phyloP scores from a whole-genome alignment of 192 early-diverging fungal genomes.

The Piromyces finnis region DNA sequence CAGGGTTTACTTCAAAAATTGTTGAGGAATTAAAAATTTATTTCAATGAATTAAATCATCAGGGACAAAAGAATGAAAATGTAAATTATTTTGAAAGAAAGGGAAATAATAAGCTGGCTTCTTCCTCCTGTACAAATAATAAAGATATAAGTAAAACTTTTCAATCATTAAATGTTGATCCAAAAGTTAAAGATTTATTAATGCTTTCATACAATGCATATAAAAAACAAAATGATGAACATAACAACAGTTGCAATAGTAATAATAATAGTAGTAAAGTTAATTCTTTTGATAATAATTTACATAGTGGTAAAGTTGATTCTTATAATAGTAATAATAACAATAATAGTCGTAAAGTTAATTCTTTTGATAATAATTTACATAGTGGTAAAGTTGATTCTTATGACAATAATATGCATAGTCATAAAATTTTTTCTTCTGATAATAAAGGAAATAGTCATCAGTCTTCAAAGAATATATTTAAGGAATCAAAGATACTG shows the following conservation, averaged over 20 bases:
- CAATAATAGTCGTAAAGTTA: too few relatives aligned
- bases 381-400: too few relatives aligned
- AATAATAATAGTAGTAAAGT: background rate
- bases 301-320: too few relatives aligned
- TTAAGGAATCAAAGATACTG: background rate
- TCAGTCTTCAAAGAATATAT: background rate
- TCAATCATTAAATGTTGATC: background rate
- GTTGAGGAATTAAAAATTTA: background rate
- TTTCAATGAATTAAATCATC: background rate
- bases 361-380: too few relatives aligned
- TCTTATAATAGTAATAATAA: too few relatives aligned
- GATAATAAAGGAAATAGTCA: too few relatives aligned
- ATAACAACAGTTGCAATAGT: background rate
- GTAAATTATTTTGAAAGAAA: background rate
- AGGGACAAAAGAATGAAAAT: background rate
- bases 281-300: background rate
- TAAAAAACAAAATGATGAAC: background rate
- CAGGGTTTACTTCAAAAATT: background rate
- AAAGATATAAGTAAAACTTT: background rate
- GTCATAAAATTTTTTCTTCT: too few relatives aligned
- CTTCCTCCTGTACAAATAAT: background rate
- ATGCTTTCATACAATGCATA: background rate
- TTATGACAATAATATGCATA: too few relatives aligned
- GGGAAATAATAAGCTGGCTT: too few relatives aligned
- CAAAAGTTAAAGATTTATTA: background rate